A percentile compares a stretch with the other conserved stretches of the same genome.
Conservation (phyloP, 2,329 filamentous ascomycete genomes). For the Periconia sp. region DNA sequence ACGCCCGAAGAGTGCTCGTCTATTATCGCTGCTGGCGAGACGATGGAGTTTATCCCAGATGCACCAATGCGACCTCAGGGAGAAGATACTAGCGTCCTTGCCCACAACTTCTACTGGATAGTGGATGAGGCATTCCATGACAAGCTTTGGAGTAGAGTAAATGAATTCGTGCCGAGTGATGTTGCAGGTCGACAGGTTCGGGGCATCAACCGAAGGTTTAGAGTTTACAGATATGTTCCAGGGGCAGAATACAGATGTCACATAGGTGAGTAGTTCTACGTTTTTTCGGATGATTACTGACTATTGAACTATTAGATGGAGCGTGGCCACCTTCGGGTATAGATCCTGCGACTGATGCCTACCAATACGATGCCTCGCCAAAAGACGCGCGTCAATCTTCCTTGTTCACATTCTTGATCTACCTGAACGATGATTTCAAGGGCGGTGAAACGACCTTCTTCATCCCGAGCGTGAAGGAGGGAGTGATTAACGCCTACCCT, state of each 20-base stretch:
- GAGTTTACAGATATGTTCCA: slow-evolving; percentile 72
- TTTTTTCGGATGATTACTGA: slow-evolving; percentile 3
- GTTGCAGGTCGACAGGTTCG: slow-evolving; percentile 60
- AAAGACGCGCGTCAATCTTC: slow-evolving; percentile 63
- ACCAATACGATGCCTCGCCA: slow-evolving; percentile 69
- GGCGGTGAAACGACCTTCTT: slow-evolving; percentile 74
- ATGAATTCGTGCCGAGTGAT: slow-evolving; percentile 57
- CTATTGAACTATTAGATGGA: slow-evolving; percentile 51
- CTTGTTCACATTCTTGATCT: slow-evolving; percentile 69
- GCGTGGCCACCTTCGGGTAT: slow-evolving; percentile 74
- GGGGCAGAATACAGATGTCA: slow-evolving; percentile 72
- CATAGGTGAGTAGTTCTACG: slow-evolving; percentile 48
- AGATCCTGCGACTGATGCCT: slow-evolving; percentile 55
- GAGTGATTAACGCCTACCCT: slow-evolving; percentile 68
- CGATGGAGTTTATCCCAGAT: slow-evolving; percentile 67
- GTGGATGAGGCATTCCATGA: slow-evolving; percentile 65
- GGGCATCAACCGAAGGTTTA: slow-evolving; percentile 69
- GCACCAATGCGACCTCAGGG: slow-evolving; percentile 67
- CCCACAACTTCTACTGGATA: slow-evolving; percentile 76
- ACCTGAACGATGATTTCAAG: slow-evolving; percentile 71
- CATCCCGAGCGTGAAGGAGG: slow-evolving; percentile 64
- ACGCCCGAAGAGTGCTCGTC: slow-evolving; percentile 63
- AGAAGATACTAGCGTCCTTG: slow-evolving; percentile 63
- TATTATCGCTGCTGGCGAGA: slow-evolving; percentile 68
- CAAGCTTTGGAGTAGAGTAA: slow-evolving; percentile 63